A percentile compares a stretch with the other conserved stretches of the same genome.
phyloP scores from a whole-genome alignment of 1,284 basidiomycete genomes.

The Trichosporon coremiiforme region DNA sequence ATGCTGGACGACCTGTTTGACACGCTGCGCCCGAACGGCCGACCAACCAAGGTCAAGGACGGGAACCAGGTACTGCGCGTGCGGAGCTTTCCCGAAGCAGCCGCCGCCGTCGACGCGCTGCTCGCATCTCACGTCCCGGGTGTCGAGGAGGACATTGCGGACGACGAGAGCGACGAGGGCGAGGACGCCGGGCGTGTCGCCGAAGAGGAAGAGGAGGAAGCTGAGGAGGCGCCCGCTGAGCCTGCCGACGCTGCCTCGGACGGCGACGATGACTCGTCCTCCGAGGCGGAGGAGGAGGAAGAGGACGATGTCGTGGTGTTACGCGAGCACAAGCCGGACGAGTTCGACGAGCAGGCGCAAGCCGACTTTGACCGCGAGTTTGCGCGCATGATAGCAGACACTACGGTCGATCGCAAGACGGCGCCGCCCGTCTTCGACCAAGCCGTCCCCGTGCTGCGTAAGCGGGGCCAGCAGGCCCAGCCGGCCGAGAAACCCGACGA shows the following conservation, averaged over 20 bases:
- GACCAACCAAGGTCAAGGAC: conserved; percentile 31
- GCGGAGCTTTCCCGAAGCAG: conserved; percentile 81
- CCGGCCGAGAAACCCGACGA: conserved; percentile 32
- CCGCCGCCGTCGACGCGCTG: conserved; percentile 83
- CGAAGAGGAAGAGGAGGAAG: conserved; percentile 62
- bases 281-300: conserved; percentile 57
- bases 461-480: conserved; percentile 49
- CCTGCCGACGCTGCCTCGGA: not conserved
- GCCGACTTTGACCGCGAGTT: conserved; percentile 94
- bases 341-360: conserved; percentile 73
- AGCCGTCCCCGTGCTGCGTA: conserved; percentile 69
- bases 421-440: conserved; percentile 82
- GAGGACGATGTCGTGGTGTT: conserved; percentile 68
- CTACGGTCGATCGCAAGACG: conserved; percentile 76
- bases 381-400: conserved; percentile 89
- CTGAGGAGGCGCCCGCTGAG: not conserved
- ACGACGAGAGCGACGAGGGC: conserved; percentile 64
- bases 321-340: conserved; percentile 52
- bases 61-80: conserved; percentile 56
- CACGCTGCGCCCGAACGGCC: conserved; percentile 74
- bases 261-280: not conserved
- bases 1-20: conserved; percentile 93
- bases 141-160: conserved; percentile 83
- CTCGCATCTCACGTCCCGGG: conserved; percentile 62
- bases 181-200: conserved; percentile 55